Conservation (phyloP, 2,329 filamentous ascomycete genomes). For the Cryphonectria radicalis region DNA sequence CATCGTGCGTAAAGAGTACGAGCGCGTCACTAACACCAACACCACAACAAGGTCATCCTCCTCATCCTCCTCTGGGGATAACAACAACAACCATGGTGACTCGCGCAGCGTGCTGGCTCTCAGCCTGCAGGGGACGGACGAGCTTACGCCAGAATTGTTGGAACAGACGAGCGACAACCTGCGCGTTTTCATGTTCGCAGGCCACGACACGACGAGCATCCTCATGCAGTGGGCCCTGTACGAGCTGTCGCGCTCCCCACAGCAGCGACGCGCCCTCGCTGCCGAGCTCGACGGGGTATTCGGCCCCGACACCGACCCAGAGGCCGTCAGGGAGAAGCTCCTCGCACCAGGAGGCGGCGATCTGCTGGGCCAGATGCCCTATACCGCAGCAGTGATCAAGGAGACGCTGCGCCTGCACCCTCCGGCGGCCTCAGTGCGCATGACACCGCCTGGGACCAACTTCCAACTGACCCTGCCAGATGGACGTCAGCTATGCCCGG, state of each 20-base stretch:
- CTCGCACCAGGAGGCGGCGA: conserved; percentile 37
- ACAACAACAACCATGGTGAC: background rate
- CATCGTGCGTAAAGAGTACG: conserved; percentile 18
- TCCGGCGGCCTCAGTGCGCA: conserved; percentile 39
- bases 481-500: conserved; percentile 37
- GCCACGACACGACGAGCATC: conserved; percentile 47
- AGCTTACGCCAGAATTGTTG: conserved; percentile 37
- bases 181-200: conserved; percentile 46
- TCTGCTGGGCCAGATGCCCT: conserved; percentile 38
- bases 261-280: conserved; percentile 36
- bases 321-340: conserved; percentile 35
- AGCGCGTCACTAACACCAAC: background rate
- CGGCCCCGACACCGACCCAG: conserved; percentile 37
- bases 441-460: conserved; percentile 33
- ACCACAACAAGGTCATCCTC: background rate
- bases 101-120: conserved; percentile 41
- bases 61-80: background rate
- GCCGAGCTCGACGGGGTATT: conserved; percentile 44
- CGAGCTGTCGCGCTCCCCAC: conserved; percentile 41
- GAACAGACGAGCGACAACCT: conserved; percentile 42
- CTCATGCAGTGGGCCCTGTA: conserved; percentile 44
- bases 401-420: conserved; percentile 25
- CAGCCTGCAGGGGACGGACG: conserved; percentile 37
- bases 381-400: conserved; percentile 26
- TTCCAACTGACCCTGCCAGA: conserved; percentile 38